Evolutionary conservation across 2,329 filamentous ascomycete genomes (phyloP), one percentile per base, ranked within the genome.

Genomic region (Calonectria pseudoturangicola): DNA sequence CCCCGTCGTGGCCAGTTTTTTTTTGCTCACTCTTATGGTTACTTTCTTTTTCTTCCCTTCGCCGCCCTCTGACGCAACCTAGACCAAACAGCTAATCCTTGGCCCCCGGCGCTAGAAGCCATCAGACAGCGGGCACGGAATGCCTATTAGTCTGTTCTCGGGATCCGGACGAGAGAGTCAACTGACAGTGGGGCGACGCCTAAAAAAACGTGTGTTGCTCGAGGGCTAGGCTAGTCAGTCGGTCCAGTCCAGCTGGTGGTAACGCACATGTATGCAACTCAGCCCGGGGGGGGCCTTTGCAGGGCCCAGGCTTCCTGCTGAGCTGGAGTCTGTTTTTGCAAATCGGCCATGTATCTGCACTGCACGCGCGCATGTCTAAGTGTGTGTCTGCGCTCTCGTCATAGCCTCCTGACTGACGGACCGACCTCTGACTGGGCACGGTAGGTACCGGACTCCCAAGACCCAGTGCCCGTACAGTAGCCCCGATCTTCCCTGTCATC

Each of bases 31-130:
- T 51, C n/a, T 28, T n/a, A n/a, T 33, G 48, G 45, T 78, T 68
- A 36, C 30, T 63, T 66, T 65, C 69, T 56, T 60, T 60, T 60
- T 39, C 54, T 60, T 25, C 36, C 33, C 54, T 10, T 62, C 63
- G 68, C 72, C 72, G 70, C 64, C 54, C 56, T 75, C 69, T 73
- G 63, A 66, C 67, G 66, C 47, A 64, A 30, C 60, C 65, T 60
- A 41, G 39, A 50, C 43, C 33, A 48, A 66, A 66, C 63, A 73
- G 66, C 67, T 51, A 54, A 56, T 41, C 36, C 48, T 39, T 28
- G 64, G 41, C 8, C 33, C 33, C 48, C 64, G 54, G 27, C 48
- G 56, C 51, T 68, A 39, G 66, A 56, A 27, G 43, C 64, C 58
- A 33, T 27, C 2, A 27, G 45, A 28, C 39, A 47, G 28, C 51